Percentiles rank a stretch among this genome's conserved stretches.
Evolutionary conservation across 164 flowering plant genomes (phyloP).

Genomic region (Warburgia ugandensis): DNA sequence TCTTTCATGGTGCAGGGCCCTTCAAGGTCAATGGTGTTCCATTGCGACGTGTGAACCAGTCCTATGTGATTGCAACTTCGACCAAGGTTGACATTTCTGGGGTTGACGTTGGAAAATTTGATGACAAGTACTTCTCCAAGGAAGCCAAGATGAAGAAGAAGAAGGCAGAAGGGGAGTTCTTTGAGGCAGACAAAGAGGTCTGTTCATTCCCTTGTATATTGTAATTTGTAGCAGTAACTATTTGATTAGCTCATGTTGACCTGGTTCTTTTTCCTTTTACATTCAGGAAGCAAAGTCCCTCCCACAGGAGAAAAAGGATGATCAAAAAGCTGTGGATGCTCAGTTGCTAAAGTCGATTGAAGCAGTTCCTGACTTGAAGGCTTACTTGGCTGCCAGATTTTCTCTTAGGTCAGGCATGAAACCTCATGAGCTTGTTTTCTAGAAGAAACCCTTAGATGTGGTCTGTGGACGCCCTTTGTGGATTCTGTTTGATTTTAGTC

Average conservation of each 20-base stretch:
- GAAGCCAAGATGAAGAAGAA: slow-evolving; percentile 56
- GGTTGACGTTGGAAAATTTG: slow-evolving; percentile 56
- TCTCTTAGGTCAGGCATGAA: slow-evolving; percentile 63
- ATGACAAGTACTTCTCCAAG: slow-evolving; percentile 75
- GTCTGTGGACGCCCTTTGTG: no score
- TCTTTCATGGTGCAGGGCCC: slow-evolving; percentile 43
- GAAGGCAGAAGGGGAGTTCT: slow-evolving; percentile 78
- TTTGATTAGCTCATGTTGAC: background rate
- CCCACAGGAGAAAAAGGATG: slow-evolving; percentile 61
- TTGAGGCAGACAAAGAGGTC: slow-evolving; percentile 86
- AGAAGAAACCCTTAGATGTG: no score
- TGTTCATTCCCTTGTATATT: slow-evolving; percentile 1
- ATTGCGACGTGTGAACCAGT: slow-evolving; percentile 72
- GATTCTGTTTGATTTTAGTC: no score
- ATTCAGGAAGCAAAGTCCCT: slow-evolving; percentile 53
- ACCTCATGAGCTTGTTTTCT: slow-evolving; percentile 75
- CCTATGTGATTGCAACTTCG: slow-evolving; percentile 87
- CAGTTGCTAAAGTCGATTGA: slow-evolving; percentile 46
- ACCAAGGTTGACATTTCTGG: slow-evolving; percentile 83
- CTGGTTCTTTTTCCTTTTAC: background rate
- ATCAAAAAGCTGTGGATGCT: slow-evolving; percentile 57
- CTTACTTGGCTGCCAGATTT: slow-evolving; percentile 59
- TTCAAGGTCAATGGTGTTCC: slow-evolving; percentile 90
- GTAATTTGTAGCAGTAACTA: background rate
- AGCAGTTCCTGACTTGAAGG: slow-evolving; percentile 54